A percentile compares a stretch with the other conserved stretches of the same genome.
Evolutionary conservation across 441 rosid genomes (phyloP).

Genomic region (Erodium texanum): DNA sequence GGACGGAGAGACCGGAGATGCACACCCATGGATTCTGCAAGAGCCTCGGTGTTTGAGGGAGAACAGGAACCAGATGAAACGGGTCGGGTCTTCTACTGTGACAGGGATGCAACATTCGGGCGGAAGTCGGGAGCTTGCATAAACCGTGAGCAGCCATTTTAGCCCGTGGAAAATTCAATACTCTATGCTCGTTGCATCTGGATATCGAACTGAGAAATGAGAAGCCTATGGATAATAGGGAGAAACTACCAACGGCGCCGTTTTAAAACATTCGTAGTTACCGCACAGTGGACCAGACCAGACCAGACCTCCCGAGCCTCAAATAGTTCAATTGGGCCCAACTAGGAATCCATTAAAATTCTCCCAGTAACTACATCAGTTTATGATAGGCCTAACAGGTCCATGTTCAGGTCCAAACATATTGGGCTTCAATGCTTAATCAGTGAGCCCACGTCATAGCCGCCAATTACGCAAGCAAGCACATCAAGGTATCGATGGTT

Average conservation of each 20-base stretch:
- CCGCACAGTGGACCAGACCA: no score
- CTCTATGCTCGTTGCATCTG: neutral
- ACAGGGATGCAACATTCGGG: neutral
- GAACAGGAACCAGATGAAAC: neutral
- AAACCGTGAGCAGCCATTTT: conserved; percentile 3
- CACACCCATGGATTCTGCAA: neutral
- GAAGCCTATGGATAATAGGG: neutral
- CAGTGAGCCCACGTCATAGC: neutral
- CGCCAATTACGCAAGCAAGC: neutral
- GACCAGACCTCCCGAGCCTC: no score
- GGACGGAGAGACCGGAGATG: neutral
- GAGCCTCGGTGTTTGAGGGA: neutral
- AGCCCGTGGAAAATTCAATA: neutral
- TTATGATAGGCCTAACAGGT: neutral
- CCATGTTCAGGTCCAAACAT: neutral
- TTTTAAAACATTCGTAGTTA: no score
- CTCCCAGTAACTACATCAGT: no score
- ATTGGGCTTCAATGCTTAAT: neutral
- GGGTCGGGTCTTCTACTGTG: neutral
- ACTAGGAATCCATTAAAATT: neutral
- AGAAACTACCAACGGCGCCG: neutral
- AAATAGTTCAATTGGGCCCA: neutral
- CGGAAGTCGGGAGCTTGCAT: neutral
- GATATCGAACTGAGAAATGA: neutral
- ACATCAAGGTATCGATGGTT: neutral